Conservation (phyloP, 2,329 filamentous ascomycete genomes). For the Monilinia aucupariae region DNA sequence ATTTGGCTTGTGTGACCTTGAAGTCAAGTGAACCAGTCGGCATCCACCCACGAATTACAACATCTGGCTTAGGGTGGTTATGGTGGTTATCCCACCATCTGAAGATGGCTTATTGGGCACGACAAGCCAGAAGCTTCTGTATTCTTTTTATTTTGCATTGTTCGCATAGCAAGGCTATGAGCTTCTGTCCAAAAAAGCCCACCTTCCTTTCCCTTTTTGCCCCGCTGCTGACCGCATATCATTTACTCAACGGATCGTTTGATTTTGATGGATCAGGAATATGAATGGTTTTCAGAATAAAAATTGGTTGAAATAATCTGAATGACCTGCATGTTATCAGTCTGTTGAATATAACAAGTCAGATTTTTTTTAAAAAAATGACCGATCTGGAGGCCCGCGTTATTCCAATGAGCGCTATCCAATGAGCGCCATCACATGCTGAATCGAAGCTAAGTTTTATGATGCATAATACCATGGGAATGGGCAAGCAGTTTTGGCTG, state of each 20-base stretch:
- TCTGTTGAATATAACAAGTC: not conserved
- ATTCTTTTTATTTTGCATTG: not conserved
- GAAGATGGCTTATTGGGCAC: not conserved
- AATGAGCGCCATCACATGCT: not conserved
- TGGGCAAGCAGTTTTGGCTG: not conserved
- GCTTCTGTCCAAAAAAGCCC: not conserved
- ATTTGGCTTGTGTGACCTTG: not conserved
- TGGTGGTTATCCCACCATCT: constrained; percentile 7
- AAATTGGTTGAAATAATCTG: not conserved
- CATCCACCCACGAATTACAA: constrained; percentile 5
- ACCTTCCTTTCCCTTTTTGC: not conserved
- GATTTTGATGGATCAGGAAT: not conserved
- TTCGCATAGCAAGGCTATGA: not conserved
- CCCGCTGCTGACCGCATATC: constrained; percentile 7
- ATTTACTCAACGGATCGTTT: not conserved
- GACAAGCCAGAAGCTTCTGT: constrained; percentile 1
- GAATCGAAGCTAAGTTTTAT: not conserved
- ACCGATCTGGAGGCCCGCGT: constrained; percentile 1
- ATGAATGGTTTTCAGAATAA: not conserved
- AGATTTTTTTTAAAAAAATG: constrained; percentile 10
- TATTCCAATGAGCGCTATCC: not conserved
- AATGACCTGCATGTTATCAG: not conserved
- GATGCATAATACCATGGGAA: not conserved
- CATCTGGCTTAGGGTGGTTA: constrained; percentile 10
- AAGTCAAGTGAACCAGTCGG: constrained; percentile 9